These are phyloP conservation scores for Leucocoprinus birnbaumii DNA, from an alignment of 768 basidiomycete genomes.

Conservation along the genomic window DNA sequence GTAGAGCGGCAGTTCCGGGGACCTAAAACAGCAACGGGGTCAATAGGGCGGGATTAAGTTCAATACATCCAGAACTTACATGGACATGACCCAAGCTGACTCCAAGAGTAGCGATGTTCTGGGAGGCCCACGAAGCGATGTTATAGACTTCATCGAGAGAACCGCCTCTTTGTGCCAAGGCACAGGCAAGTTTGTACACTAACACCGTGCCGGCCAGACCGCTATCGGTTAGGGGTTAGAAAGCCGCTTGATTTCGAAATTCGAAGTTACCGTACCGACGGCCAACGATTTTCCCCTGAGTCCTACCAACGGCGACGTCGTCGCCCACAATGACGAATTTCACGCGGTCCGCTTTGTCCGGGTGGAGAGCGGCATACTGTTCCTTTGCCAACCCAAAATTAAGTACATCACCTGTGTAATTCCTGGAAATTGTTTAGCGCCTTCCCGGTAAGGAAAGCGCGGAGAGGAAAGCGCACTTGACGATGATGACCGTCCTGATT, in stretches of 20 bases:
- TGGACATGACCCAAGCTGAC: conserved; percentile 89
- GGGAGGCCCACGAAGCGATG: conserved; percentile 62
- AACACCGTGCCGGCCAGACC: conserved; percentile 80
- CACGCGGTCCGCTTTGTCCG: conserved; percentile 63
- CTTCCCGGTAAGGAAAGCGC: not conserved
- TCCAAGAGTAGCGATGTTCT: conserved; percentile 77
- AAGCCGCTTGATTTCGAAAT: not conserved
- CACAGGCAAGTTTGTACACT: conserved; percentile 91
- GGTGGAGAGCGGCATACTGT: conserved; percentile 69
- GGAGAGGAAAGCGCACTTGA: conserved; percentile 51
- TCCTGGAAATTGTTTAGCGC: conserved; percentile 38
- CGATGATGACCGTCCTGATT: conserved; percentile 72
- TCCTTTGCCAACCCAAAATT: conserved; percentile 92
- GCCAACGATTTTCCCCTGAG: conserved; percentile 83
- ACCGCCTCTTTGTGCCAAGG: conserved; percentile 66
- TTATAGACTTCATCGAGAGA: conserved; percentile 66
- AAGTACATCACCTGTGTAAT: conserved; percentile 88
- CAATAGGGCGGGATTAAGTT: not conserved
- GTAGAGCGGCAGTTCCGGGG: conserved; percentile 65
- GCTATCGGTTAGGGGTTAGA: conserved; percentile 31
- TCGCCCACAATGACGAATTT: conserved; percentile 85
- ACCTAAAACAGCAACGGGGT: conserved; percentile 40
- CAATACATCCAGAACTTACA: conserved; percentile 36
- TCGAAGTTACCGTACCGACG: conserved; percentile 47
- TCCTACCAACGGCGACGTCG: conserved; percentile 83